phyloP scores from a whole-genome alignment of 768 basidiomycete genomes.

The Boletus vermiculosoides region DNA sequence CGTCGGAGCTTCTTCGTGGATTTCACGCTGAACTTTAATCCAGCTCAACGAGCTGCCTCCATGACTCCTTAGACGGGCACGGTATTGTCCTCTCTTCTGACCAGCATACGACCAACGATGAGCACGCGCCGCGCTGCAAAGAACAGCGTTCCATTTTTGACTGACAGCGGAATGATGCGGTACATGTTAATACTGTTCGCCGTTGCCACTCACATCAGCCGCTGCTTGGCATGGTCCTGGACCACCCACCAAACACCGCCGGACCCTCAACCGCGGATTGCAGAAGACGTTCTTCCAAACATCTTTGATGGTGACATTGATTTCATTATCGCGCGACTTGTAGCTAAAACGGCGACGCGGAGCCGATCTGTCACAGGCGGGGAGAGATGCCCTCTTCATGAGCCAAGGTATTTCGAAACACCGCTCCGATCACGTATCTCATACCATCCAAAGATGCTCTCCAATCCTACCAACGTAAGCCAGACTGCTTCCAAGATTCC shows the following conservation, averaged over 20 bases:
- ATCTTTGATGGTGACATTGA: conserved; percentile 22
- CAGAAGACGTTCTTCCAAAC: conserved; percentile 12
- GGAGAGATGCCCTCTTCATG: conserved; percentile 16
- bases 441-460: conserved; percentile 37
- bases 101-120: background rate
- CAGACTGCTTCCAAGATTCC: conserved; percentile 64
- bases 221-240: conserved; percentile 31
- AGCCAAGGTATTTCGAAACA: conserved; percentile 16
- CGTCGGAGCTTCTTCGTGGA: conserved; percentile 3
- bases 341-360: conserved; percentile 13
- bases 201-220: conserved; percentile 9
- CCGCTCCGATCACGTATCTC: conserved; percentile 6
- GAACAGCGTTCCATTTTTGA: background rate
- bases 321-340: conserved; percentile 4
- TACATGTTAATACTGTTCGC: conserved; percentile 12
- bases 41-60: background rate
- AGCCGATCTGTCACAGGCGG: conserved; percentile 23
- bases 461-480: conserved; percentile 42
- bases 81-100: background rate
- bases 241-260: conserved; percentile 25
- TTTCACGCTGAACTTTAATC: background rate
- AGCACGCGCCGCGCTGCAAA: background rate
- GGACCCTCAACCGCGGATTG: background rate
- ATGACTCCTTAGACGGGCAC: background rate
- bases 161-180: conserved; percentile 8